Evolutionary conservation across 2,329 filamentous ascomycete genomes (phyloP), one percentile per base, ranked within the genome.

Genomic region (Thelonectria blattea): DNA sequence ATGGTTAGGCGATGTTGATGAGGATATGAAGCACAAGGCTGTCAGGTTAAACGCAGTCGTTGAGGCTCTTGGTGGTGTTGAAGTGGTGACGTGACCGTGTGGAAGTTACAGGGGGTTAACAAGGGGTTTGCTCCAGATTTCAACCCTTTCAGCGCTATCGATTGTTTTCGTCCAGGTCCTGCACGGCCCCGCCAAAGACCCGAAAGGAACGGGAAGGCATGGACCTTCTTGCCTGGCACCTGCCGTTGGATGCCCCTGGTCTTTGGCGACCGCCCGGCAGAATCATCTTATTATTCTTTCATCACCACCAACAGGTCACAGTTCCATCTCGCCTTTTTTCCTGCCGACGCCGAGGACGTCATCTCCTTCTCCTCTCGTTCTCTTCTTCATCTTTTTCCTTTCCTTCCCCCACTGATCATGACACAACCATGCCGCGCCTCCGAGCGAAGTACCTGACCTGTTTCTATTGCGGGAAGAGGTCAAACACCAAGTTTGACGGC

Each of bases 381-480:
- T 43, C 30, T 17, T 50, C 32, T 37, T 30, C n/a, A n/a, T n/a
- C 22, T 39, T 56, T 8, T 42, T 14, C 45, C 24, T 6, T 42
- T 17, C 45, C 24, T 6, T 17, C 14, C 32, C 22, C 5, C 12
- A 4, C 24, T 43, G 12, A 68, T 63, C 57, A 51, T 65, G 45
- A 61, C 59, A 66, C 55, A 42, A 72, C 57, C 45, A 84, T 85
- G 82, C 74, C 77, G 60, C 77, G 77, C 56, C 70, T 82, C 59
- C 69, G 78, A 64, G 72, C 74, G 55, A 67, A 76, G 63, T 78
- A 79, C 64, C 75, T 93, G 67, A 80, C 79, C 64, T 97, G 93
- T 82, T 94, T 96, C 80, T 96, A 94, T 76, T 97, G 93, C 76
- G 90, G 91, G 68, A 82, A 83, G 73, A 86, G 85, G 68, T 90